A percentile compares a stretch with the other conserved stretches of the same genome.
These are phyloP conservation scores for Juncus effusus DNA, from an alignment of 176 grass and related monocot species.

Conservation along the genomic window DNA sequence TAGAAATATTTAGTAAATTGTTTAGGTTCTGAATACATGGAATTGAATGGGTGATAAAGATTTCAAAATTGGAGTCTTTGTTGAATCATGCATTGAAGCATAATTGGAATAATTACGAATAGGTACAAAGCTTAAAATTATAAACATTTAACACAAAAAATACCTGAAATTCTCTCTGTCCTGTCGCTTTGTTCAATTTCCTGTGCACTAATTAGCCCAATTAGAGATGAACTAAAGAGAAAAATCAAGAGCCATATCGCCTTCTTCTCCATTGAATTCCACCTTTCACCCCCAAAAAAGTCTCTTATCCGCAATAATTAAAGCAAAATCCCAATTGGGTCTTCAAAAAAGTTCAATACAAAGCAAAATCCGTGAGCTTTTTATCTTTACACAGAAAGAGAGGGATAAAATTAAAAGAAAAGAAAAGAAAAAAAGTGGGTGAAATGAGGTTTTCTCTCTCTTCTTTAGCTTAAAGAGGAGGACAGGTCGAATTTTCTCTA, in stretches of 20 bases:
- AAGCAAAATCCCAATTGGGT: too few relatives aligned
- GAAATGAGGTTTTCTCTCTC: conserved; percentile 26
- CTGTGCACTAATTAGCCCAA: conserved; percentile 41
- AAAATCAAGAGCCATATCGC: conserved; percentile 48
- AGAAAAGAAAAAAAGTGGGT: conserved; percentile 40
- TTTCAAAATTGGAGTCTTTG: too few relatives aligned
- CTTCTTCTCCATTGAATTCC: conserved; percentile 60
- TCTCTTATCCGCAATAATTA: neutral
- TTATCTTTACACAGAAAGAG: conserved; percentile 10
- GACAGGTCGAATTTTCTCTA: neutral
- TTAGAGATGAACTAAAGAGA: conserved; percentile 32
- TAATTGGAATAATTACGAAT: conserved; percentile 18
- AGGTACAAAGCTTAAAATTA: neutral
- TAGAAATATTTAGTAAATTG: too few relatives aligned
- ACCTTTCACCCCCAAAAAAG: conserved; percentile 14
- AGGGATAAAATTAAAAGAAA: conserved; percentile 26
- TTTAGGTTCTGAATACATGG: too few relatives aligned
- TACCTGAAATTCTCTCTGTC: conserved; percentile 87
- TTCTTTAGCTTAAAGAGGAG: conserved; percentile 28
- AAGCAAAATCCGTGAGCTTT: conserved; percentile 12
- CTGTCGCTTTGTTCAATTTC: conserved; percentile 48
- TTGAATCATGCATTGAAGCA: neutral
- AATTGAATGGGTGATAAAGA: too few relatives aligned
- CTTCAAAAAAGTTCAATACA: conserved; percentile 8
- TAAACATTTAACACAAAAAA: neutral